Conservation (phyloP, 306 rosid species). For the Fragaria vesca region DNA sequence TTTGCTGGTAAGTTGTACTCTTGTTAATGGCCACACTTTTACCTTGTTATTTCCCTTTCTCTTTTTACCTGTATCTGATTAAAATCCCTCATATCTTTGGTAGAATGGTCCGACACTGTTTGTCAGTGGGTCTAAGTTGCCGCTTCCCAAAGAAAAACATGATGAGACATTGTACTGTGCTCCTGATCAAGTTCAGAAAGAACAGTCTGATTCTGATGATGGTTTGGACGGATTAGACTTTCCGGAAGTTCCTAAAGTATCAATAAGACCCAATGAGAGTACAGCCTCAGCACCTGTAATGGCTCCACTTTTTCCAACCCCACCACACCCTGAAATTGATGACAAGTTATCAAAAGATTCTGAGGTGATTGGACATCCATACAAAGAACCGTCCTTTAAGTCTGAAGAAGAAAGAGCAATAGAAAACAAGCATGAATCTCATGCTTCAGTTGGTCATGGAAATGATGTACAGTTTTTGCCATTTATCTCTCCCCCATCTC, state of each 20-base stretch:
- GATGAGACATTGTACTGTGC: constrained; percentile 35
- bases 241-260: constrained; percentile 76
- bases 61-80: background rate
- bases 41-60: constrained; percentile 9
- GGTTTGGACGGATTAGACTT: constrained; percentile 62
- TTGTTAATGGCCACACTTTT: constrained; percentile 17
- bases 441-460: constrained; percentile 41
- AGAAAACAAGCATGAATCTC: constrained; percentile 43
- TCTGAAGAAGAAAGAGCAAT: constrained; percentile 36
- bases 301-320: constrained; percentile 32
- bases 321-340: constrained; percentile 36
- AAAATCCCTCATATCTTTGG: constrained; percentile 25
- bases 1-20: constrained; percentile 54
- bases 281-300: constrained; percentile 54
- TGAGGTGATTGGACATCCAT: constrained; percentile 26
- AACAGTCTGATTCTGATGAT: constrained; percentile 66
- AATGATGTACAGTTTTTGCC: constrained; percentile 77
- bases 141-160: constrained; percentile 72
- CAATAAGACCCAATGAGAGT: constrained; percentile 38
- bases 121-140: constrained; percentile 53
- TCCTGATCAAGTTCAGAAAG: constrained; percentile 41
- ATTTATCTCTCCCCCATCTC: constrained; percentile 67
- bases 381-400: constrained; percentile 30
- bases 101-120: constrained; percentile 77
- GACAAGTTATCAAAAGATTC: constrained; percentile 35